Conservation (phyloP, 371 early-diverging fungal genomes). For the Sporodiniella umbellata region DNA sequence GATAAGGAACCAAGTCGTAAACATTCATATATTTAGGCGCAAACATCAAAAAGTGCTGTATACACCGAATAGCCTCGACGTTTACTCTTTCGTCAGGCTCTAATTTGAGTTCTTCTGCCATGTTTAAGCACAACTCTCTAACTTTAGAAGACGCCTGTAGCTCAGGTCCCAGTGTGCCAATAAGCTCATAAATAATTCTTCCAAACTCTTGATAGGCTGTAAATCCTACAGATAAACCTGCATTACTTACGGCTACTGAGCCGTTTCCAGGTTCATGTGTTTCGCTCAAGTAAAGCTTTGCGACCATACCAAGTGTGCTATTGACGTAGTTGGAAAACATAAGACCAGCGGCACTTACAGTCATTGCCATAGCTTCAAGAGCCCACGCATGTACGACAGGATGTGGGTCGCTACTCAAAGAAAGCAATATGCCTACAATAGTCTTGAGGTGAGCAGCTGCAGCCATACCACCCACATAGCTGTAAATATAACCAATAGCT, state of each 20-base stretch:
- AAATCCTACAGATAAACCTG: conserved; percentile 57
- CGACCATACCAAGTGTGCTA: conserved; percentile 79
- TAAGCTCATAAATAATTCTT: conserved; percentile 80
- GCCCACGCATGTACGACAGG: conserved; percentile 96
- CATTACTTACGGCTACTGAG: conserved; percentile 58
- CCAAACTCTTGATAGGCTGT: conserved; percentile 79
- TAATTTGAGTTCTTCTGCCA: conserved; percentile 76
- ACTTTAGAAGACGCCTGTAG: conserved; percentile 69
- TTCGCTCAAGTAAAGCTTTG: conserved; percentile 84
- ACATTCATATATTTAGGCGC: conserved; percentile 75
- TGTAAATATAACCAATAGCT: conserved; percentile 87
- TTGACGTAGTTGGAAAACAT: conserved; percentile 90
- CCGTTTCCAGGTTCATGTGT: conserved; percentile 78
- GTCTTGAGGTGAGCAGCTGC: conserved; percentile 82
- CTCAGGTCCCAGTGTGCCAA: conserved; percentile 92
- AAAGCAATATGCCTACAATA: conserved; percentile 85
- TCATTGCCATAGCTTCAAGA: conserved; percentile 79
- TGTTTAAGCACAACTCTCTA: conserved; percentile 72
- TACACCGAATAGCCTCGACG: conserved; percentile 85
- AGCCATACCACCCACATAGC: conserved; percentile 88
- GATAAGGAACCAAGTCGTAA: conserved; percentile 67
- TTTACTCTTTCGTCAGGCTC: conserved; percentile 80
- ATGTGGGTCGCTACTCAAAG: conserved; percentile 88
- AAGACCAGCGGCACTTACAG: conserved; percentile 83
- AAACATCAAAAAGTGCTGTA: conserved; percentile 88